Conservation (phyloP, 129 eudicot species). For the Calendula officinalis region DNA sequence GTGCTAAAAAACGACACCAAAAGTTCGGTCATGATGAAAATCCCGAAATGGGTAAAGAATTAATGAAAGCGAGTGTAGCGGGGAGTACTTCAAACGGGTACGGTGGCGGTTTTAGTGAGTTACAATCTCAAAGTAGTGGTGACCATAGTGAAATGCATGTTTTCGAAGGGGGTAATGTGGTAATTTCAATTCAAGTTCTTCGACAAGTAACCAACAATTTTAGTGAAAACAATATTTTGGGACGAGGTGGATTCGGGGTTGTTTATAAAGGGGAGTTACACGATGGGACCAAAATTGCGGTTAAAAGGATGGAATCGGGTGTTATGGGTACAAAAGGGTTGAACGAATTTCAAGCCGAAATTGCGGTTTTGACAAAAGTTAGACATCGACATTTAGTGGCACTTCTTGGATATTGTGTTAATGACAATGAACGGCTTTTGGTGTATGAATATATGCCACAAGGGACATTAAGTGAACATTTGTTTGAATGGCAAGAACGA, state of each 20-base stretch:
- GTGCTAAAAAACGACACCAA: slow-evolving; percentile 32
- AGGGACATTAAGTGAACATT: slow-evolving; percentile 17
- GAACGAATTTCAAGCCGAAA: slow-evolving; percentile 8
- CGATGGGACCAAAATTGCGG: slow-evolving; percentile 9
- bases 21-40: slow-evolving; percentile 36
- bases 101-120: background rate
- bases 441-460: slow-evolving; percentile 15
- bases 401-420: slow-evolving; percentile 18
- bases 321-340: slow-evolving; percentile 13
- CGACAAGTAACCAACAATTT: slow-evolving; percentile 3
- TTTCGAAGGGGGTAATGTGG: slow-evolving; percentile 5
- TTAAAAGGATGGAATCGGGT: slow-evolving; percentile 14
- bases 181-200: slow-evolving; percentile 5
- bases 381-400: slow-evolving; percentile 18
- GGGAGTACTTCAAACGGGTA: too few species aligned
- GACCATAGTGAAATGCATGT: slow-evolving; percentile 2
- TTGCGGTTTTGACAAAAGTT: slow-evolving; percentile 1
- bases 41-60: slow-evolving; percentile 37
- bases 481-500: slow-evolving; percentile 6
- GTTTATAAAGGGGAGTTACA: slow-evolving; percentile 3
- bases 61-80: slow-evolving; percentile 25
- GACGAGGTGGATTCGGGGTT: slow-evolving; percentile 16
- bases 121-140: background rate
- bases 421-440: slow-evolving; percentile 20
- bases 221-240: slow-evolving; percentile 10